Evolutionary conservation across 2,329 filamentous ascomycete species (phyloP).

Genomic region (Trichoderma atrobrunneum): DNA sequence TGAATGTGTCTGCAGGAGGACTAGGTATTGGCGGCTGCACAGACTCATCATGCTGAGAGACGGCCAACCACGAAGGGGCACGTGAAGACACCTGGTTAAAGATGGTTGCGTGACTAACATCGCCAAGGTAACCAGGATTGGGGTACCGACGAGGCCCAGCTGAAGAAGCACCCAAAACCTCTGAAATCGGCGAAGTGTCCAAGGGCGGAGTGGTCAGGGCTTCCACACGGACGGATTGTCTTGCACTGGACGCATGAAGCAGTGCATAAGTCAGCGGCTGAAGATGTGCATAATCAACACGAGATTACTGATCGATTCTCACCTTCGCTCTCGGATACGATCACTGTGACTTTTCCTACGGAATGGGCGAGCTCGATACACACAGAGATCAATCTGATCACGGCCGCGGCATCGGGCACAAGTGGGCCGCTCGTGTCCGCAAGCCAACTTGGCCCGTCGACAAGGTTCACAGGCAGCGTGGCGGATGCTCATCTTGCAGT

Average conservation of each 20-base stretch:
- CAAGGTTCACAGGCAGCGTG: constrained; percentile 16
- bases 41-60: neutral
- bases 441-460: constrained; percentile 10
- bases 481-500: neutral
- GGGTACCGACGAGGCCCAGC: constrained; percentile 1
- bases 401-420: constrained; percentile 2
- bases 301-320: neutral
- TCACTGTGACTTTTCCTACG: neutral
- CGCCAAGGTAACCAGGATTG: constrained; percentile 9
- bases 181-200: constrained; percentile 2
- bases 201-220: constrained; percentile 7
- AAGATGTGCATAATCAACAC: neutral
- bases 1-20: neutral
- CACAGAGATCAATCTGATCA: constrained; percentile 7
- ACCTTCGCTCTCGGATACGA: neutral
- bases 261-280: neutral
- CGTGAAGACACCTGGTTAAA: constrained; percentile 16
- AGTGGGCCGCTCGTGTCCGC: constrained; percentile 10
- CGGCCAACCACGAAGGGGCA: neutral
- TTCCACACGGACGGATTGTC: neutral
- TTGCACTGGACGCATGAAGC: neutral
- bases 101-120: constrained; percentile 8
- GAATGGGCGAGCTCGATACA: constrained; percentile 10
- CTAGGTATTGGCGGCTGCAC: neutral
- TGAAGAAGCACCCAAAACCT: neutral